phyloP scores from a whole-genome alignment of 345 rosid species.

The Noccaea caerulescens region DNA sequence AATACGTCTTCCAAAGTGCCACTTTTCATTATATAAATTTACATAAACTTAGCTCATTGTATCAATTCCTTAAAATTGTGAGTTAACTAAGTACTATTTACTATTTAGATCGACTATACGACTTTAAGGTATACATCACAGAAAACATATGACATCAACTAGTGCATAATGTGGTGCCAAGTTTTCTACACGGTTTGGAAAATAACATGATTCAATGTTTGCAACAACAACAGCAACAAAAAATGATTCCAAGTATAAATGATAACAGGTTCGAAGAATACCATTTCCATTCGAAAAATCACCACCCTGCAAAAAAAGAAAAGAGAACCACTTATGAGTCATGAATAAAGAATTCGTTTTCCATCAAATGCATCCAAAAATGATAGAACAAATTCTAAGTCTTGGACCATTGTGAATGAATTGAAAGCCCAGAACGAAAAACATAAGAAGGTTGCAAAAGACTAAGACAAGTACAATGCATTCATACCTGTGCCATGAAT shows the following conservation, averaged over 20 bases:
- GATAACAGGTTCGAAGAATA: slow-evolving; percentile 42
- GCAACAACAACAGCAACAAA: too few relatives aligned
- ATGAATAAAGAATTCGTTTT: slow-evolving; percentile 21
- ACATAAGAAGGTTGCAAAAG: background rate
- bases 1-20: background rate
- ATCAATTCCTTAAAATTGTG: background rate
- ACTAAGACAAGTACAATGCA: background rate
- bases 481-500: slow-evolving; percentile 94
- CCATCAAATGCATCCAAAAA: slow-evolving; percentile 6
- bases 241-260: background rate
- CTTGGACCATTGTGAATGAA: background rate
- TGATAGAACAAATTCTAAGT: background rate
- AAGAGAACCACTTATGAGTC: slow-evolving; percentile 25
- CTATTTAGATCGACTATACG: background rate
- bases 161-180: slow-evolving; percentile 26
- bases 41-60: slow-evolving; percentile 2
- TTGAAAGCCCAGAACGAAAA: background rate
- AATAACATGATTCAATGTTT: background rate
- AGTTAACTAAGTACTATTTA: background rate
- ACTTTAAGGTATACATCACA: slow-evolving; percentile 8
- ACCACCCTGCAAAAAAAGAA: slow-evolving; percentile 71
- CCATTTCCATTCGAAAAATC: slow-evolving; percentile 92
- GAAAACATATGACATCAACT: background rate
- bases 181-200: slow-evolving; percentile 6
- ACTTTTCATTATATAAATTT: background rate